phyloP scores from a whole-genome alignment of 768 basidiomycete species.

The Suillus tomentosus region DNA sequence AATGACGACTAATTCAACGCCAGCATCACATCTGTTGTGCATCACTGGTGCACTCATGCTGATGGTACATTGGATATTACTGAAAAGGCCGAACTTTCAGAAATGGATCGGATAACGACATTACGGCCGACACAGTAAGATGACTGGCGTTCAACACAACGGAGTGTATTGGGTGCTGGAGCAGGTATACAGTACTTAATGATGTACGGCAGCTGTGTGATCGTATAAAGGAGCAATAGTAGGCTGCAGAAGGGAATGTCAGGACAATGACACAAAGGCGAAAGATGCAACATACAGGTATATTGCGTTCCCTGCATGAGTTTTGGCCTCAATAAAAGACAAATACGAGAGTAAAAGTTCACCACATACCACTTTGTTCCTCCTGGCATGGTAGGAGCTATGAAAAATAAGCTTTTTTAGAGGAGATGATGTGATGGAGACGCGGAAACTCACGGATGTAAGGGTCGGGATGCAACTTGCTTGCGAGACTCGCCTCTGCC shows the following conservation, averaged over 20 bases:
- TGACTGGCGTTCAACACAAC: neutral
- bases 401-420: slow-evolving; percentile 7
- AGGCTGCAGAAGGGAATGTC: slow-evolving; percentile 44
- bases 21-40: neutral
- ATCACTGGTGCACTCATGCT: neutral
- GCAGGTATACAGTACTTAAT: slow-evolving; percentile 19
- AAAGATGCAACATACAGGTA: slow-evolving; percentile 56
- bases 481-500: slow-evolving; percentile 74
- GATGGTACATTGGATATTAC: neutral
- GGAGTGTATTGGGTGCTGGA: slow-evolving; percentile 6
- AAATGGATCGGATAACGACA: neutral
- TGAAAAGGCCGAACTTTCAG: neutral
- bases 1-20: neutral
- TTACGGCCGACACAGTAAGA: neutral
- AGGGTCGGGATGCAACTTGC: slow-evolving; percentile 83
- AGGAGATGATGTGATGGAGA: neutral
- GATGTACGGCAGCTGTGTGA: slow-evolving; percentile 45
- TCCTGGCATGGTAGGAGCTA: slow-evolving; percentile 82
- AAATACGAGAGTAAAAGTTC: neutral
- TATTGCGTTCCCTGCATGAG: slow-evolving; percentile 72
- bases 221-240: slow-evolving; percentile 65
- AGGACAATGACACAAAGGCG: slow-evolving; percentile 7
- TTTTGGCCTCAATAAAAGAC: slow-evolving; percentile 7
- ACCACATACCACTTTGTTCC: slow-evolving; percentile 91
- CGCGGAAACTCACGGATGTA: slow-evolving; percentile 75